Evolutionary conservation across 768 basidiomycete genomes (phyloP).

Genomic region (Pulveroboletus sp.): DNA sequence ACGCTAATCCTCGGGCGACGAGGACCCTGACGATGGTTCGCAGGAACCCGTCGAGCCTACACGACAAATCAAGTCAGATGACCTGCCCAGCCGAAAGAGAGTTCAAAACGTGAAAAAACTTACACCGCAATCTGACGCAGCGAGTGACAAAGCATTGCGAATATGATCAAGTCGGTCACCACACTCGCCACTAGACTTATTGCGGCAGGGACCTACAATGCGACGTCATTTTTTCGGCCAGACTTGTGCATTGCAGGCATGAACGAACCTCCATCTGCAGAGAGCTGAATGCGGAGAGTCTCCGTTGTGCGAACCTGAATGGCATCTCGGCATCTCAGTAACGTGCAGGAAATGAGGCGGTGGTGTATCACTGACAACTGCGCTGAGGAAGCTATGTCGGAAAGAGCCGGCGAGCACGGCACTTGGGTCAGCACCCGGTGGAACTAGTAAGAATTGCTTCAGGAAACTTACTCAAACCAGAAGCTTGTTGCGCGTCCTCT

Average conservation of each 20-base stretch:
- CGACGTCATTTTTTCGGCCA: too few species aligned
- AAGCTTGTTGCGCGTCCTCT: conserved; percentile 16
- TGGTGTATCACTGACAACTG: conserved; percentile 24
- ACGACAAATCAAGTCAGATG: background rate
- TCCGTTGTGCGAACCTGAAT: conserved; percentile 19
- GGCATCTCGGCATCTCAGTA: conserved; percentile 5
- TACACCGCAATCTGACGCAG: conserved; percentile 21
- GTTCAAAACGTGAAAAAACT: conserved; percentile 1
- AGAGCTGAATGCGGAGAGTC: conserved; percentile 19
- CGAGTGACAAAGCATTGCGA: conserved; percentile 16
- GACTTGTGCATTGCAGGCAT: background rate
- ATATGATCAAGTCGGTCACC: conserved; percentile 11
- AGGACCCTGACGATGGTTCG: background rate
- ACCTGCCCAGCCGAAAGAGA: background rate
- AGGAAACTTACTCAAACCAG: conserved; percentile 26
- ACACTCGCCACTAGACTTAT: conserved; percentile 9
- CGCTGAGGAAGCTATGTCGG: conserved; percentile 14
- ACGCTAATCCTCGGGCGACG: conserved; percentile 22
- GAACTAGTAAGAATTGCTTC: too few species aligned
- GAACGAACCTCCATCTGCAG: conserved; percentile 20
- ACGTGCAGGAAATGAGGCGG: background rate
- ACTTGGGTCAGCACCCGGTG: background rate
- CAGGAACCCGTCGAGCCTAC: conserved; percentile 14
- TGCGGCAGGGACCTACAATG: conserved; percentile 12
- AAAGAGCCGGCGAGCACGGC: background rate